A percentile compares a stretch with the other conserved stretches of the same genome.
phyloP scores from a whole-genome alignment of 2,329 filamentous ascomycete species.

The Colletotrichum coccodes region DNA sequence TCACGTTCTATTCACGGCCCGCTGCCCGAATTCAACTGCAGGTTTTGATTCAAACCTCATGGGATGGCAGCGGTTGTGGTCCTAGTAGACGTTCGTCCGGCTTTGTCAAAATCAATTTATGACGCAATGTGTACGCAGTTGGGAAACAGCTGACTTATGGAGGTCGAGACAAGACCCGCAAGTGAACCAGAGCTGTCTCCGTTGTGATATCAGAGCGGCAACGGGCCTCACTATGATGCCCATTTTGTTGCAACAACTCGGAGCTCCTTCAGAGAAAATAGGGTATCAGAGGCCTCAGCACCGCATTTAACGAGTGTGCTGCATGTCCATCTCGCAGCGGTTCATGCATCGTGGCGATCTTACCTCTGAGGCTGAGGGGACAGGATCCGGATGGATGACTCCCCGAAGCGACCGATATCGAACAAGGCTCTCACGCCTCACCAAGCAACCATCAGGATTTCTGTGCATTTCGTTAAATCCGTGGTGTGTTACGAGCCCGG shows the following conservation, averaged over 20 bases:
- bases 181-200: background rate
- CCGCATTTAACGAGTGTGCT: background rate
- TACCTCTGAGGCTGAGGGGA: background rate
- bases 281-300: background rate
- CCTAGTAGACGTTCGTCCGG: slow-evolving; percentile 13
- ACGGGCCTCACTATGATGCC: background rate
- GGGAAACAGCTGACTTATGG: slow-evolving; percentile 17
- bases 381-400: background rate
- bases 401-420: background rate
- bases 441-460: background rate
- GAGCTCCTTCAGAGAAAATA: background rate
- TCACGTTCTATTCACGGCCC: slow-evolving; percentile 29
- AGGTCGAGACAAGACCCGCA: slow-evolving; percentile 5
- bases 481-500: slow-evolving; percentile 6
- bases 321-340: slow-evolving; percentile 20
- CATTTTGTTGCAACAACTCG: background rate
- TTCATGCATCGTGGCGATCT: slow-evolving; percentile 30
- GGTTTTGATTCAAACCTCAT: slow-evolving; percentile 29
- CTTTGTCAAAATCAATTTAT: slow-evolving; percentile 25
- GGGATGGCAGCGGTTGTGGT: slow-evolving; percentile 25
- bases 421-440: background rate
- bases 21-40: slow-evolving; percentile 6
- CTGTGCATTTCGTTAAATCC: background rate
- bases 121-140: slow-evolving; percentile 24
- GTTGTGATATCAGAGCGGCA: background rate